Evolutionary conservation across 306 rosid genomes (phyloP).

Genomic region (Coriaria nepalensis): DNA sequence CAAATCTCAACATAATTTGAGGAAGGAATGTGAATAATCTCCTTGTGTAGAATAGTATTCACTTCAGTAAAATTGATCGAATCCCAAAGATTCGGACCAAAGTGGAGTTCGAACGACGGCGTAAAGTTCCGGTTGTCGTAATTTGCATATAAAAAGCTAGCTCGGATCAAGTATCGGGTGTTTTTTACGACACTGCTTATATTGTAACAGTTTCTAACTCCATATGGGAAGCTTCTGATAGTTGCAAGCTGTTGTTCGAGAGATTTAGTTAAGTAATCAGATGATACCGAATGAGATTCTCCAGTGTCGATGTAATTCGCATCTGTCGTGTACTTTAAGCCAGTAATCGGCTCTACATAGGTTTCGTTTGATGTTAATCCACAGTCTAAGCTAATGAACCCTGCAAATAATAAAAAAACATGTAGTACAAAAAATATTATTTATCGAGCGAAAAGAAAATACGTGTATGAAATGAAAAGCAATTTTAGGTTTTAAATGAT

Average conservation of each 20-base stretch:
- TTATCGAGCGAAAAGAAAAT: no score
- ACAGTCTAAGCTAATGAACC: conserved; percentile 47
- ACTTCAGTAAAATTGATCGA: conserved; percentile 1
- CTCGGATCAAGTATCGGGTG: conserved; percentile 29
- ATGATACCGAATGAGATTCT: neutral
- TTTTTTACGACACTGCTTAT: conserved; percentile 14
- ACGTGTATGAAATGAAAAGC: no score
- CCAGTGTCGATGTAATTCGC: conserved; percentile 30
- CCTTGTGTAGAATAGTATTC: neutral
- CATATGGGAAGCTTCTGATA: conserved; percentile 46
- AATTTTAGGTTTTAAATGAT: no score
- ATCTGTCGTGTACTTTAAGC: conserved; percentile 36
- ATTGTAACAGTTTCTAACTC: conserved; percentile 46
- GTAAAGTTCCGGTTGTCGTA: conserved; percentile 19
- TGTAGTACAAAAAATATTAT: no score
- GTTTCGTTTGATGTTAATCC: conserved; percentile 20
- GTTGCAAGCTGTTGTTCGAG: conserved; percentile 8
- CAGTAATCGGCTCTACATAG: conserved; percentile 17
- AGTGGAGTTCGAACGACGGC: conserved; percentile 30
- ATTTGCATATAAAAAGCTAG: conserved; percentile 31
- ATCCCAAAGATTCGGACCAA: conserved; percentile 34
- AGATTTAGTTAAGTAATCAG: neutral
- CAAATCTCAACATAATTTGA: conserved; percentile 20
- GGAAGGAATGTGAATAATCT: conserved; percentile 24
- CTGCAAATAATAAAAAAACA: conserved; percentile 22